These are phyloP conservation scores for Orbilia blumenaviensis DNA, from an alignment of 2,329 filamentous ascomycete genomes.

Conservation along the genomic window DNA sequence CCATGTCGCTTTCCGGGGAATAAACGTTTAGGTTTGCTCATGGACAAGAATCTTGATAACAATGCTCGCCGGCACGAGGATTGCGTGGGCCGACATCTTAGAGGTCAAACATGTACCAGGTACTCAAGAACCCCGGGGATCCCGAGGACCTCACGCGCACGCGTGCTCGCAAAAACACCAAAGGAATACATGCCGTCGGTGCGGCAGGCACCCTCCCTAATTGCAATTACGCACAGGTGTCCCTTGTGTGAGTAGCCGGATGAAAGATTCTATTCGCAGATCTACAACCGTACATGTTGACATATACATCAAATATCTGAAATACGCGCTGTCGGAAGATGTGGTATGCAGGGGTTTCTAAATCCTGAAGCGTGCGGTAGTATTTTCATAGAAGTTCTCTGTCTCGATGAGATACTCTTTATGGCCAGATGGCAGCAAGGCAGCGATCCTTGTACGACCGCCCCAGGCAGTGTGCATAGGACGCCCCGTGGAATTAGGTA, in stretches of 20 bases:
- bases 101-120: background rate
- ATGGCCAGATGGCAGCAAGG: constrained; percentile 11
- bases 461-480: background rate
- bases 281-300: constrained; percentile 14
- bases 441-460: constrained; percentile 36
- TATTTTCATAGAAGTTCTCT: background rate
- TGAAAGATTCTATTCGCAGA: constrained; percentile 1
- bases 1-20: background rate
- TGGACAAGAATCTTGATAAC: background rate
- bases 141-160: background rate
- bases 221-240: background rate
- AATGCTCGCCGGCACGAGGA: constrained; percentile 3
- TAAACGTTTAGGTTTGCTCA: background rate
- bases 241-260: background rate
- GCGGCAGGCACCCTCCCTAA: constrained; percentile 5
- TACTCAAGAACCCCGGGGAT: background rate
- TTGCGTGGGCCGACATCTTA: background rate
- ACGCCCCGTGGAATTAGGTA: constrained; percentile 4
- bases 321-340: background rate
- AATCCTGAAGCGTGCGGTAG: background rate
- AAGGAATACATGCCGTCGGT: background rate
- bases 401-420: background rate
- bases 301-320: constrained; percentile 18
- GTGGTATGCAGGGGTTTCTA: constrained; percentile 33
- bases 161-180: background rate